These are phyloP conservation scores for Botryosphaeria dothidea DNA, from an alignment of 2,329 filamentous ascomycete species.

Conservation along the genomic window DNA sequence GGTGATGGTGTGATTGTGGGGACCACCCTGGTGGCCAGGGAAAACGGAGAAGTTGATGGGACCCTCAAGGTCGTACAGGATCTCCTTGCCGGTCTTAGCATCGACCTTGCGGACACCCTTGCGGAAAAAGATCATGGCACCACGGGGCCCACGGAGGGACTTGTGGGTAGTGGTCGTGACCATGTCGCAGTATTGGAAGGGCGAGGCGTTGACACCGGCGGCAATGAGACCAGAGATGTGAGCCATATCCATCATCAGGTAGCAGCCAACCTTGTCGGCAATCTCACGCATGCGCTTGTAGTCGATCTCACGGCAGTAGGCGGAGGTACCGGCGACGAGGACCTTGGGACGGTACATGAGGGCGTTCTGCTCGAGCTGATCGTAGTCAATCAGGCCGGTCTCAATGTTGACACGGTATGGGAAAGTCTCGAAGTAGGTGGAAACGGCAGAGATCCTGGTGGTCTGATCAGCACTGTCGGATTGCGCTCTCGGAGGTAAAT, in stretches of 20 bases:
- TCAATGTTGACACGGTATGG: conserved; percentile 89
- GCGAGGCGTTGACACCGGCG: conserved; percentile 85
- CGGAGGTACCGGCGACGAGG: conserved; percentile 90
- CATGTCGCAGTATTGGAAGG: conserved; percentile 87
- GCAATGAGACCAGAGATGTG: conserved; percentile 95
- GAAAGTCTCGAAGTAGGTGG: conserved; percentile 98
- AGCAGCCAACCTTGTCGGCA: conserved; percentile 86
- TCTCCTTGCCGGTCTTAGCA: conserved; percentile 81
- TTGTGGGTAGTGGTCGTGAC: conserved; percentile 99
- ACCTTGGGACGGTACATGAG: conserved; percentile 92
- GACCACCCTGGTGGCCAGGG: conserved; percentile 95
- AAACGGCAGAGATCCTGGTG: conserved; percentile 83
- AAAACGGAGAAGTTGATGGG: conserved; percentile 97
- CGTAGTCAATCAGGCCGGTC: conserved; percentile 94
- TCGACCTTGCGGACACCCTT: conserved; percentile 84
- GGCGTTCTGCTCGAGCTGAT: conserved; percentile 83
- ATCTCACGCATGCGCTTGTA: conserved; percentile 91
- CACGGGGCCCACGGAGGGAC: conserved; percentile 89
- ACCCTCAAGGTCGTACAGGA: conserved; percentile 84
- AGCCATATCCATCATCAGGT: conserved; percentile 93
- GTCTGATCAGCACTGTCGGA: background rate
- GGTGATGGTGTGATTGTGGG: conserved; percentile 98
- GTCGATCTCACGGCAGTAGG: conserved; percentile 94
- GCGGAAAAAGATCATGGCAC: conserved; percentile 98
- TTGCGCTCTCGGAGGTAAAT: background rate